Base-by-base conservation (phyloP, 768 basidiomycete species). In the Imleria badia region DNA sequence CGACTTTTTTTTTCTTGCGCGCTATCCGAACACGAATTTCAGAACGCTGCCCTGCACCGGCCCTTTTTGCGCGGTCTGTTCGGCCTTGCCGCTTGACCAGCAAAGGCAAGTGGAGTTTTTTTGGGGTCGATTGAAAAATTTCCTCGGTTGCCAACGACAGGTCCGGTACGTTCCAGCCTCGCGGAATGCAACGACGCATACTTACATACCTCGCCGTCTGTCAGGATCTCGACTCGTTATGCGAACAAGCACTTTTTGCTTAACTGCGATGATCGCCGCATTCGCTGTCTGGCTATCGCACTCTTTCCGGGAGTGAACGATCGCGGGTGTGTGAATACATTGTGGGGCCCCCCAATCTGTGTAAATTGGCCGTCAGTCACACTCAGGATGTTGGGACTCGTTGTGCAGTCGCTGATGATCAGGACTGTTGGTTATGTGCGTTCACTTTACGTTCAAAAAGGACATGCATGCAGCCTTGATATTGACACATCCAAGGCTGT, bases 401-500 rank as follows among this genome's bases (percentile, higher is more conserved):
- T 47, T 45, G 42, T 45, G 50, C 39, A 46, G 40, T 19, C 41
- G n/a, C 26, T 33, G 48, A 45, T 45, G 49, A 45, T 48, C 56
- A 49, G 39, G n/a, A 51, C 34, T 10, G 45, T 34, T 54, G 51
- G 39, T 17, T 39, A 31, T 33, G 36, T 61, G 56, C 51, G 56
- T 54, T 26, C 35, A 36, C 23, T 60, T 66, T 66, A 66, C 65
- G 65, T 66, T 54, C n/a, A n/a, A n/a, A n/a, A n/a, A n/a, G 40
- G 44, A 54, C 22, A 17, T 34, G 30, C 52, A 38, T 42, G 38
- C 56, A 52, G 17, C 22, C 26, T 50, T 36, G 53, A 45, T 49
- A 29, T 49, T 44, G 53, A 62, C 39, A 49, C 49, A 41, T 51
- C 48, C 60, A 52, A 53, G 46, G 6, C 15, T 15, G 36, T 52